Evolutionary conservation across 148 eudicot species (phyloP), one percentile per base, ranked within the genome.

Genomic region (Rhododendron ovatum): DNA sequence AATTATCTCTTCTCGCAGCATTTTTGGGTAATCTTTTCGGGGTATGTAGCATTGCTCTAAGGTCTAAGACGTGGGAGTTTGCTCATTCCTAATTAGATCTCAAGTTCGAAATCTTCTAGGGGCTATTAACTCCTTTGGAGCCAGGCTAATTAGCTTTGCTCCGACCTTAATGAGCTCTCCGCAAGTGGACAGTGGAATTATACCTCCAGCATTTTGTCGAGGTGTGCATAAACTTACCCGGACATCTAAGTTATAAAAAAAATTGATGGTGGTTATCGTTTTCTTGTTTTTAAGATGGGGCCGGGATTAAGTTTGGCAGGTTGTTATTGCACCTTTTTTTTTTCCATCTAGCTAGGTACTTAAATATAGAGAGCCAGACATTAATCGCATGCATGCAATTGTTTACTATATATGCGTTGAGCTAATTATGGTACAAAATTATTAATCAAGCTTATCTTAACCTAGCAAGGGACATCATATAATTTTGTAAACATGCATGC

Each of bases 141-240:
- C 7, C 0, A 41, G 43, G 0, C 43, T 41, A 41, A 5, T 41
- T 0, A 41, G 43, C 0, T 41, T 41, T 41, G 43, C 41, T 41
- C 7, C 43, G 7, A 41, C 7, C 5, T 41, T 5, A 41, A 41
- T 41, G 5, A 0, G 39, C 35, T 37, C 39, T 3, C 0, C 43
- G 0, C 43, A 41, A 41, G 43, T 5, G 43, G 0, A 0, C 43
- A 0, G 1, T 5, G 0, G 0, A 0, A 41, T 41, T 41, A 0
- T 1, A 41, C 7, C 43, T 41, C 43, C 7, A 41, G 7, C 5
- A 41, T 41, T 41, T 41, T 41, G 43, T 41, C 7, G 43, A 41
- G 43, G 43, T 41, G 7, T 1, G 43, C 0, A 41, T 41, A 5
- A 41, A 41, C 43, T 41, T 41, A 41, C 7, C 7, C 0, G 1